Conservation (phyloP, 2,329 filamentous ascomycete genomes). For the Hyphodiscus sp. region DNA sequence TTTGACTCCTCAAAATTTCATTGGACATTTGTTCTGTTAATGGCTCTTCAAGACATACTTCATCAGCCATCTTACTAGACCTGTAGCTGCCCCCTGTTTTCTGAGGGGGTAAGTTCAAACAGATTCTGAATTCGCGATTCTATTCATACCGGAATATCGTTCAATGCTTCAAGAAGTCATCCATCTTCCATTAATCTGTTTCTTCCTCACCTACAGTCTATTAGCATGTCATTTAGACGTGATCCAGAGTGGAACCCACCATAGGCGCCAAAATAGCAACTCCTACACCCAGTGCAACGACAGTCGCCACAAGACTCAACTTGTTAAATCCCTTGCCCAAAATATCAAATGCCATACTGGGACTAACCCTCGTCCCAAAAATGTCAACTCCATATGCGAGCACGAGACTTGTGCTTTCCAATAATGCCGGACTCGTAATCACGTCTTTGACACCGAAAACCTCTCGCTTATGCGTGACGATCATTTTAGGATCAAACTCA, state of each 20-base stretch:
- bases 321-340: conserved; percentile 93
- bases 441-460: conserved; percentile 69
- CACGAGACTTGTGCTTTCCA: conserved; percentile 89
- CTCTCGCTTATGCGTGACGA: conserved; percentile 76
- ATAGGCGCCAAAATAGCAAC: conserved; percentile 77
- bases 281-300: conserved; percentile 69
- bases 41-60: no score
- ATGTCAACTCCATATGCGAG: conserved; percentile 85
- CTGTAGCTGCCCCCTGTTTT: no score
- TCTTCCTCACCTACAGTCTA: conserved; percentile 45
- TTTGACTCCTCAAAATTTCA: no score
- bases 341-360: conserved; percentile 86
- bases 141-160: conserved; percentile 12
- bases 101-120: no score
- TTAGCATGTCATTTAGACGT: conserved; percentile 29
- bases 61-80: no score
- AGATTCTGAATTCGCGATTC: not conserved
- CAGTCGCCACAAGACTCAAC: conserved; percentile 74
- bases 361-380: conserved; percentile 80
- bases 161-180: conserved; percentile 21
- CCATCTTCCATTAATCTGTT: conserved; percentile 64
- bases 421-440: conserved; percentile 66
- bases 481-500: conserved; percentile 75
- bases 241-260: conserved; percentile 48
- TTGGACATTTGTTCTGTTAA: no score